Evolutionary conservation across 192 early-diverging fungal genomes (phyloP), one percentile per base, ranked within the genome.

Genomic region (Coemansia sp.): DNA sequence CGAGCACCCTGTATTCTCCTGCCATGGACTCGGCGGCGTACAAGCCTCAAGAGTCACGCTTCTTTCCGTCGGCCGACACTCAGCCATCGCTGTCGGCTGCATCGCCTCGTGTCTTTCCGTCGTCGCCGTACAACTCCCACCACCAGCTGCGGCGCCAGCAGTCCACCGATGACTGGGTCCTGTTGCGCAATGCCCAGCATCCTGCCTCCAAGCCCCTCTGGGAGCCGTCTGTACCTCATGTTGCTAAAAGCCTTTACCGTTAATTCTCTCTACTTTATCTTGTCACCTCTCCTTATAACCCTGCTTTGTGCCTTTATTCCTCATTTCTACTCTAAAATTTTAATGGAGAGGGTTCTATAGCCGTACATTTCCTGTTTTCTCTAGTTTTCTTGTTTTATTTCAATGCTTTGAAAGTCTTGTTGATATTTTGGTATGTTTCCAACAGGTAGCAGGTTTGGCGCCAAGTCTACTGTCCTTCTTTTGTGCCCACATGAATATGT

Each of bases 81-180:
- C 51, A 49, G n/a, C 19, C 48, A 3, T 17, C 50, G 2, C 17
- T 17, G 23, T n/a, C 14, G 27, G 4, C 43, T 0, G 23, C 47
- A 41, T 57, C 15, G 17, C 32, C 53, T 35, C 38, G 58, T 25
- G 21, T 17, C 17, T 43, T 45, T 11, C 25, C 53, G 53, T 51
- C 21, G 58, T 49, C 23, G 43, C 59, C 43, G 38, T 19, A 58
- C 38, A 11, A 39, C 25, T 45, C 67, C 55, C 76, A 78, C 39
- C 75, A 69, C 41, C 69, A 78, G 49, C 52, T 79, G 52, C 70
- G 67, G 24, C 70, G 76, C 21, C 76, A 79, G 59, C 76, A 79
- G 53, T 73, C 76, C 9, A 73, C 60, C 0, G 76, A 69, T 14
- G 76, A 73, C 56, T 79, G 71, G 71, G 49, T 65, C 1, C 54